A percentile compares a stretch with the other conserved stretches of the same genome.
These are phyloP conservation scores for Rhynchospora pubera DNA, from an alignment of 176 grass and related monocot genomes.

Conservation along the genomic window DNA sequence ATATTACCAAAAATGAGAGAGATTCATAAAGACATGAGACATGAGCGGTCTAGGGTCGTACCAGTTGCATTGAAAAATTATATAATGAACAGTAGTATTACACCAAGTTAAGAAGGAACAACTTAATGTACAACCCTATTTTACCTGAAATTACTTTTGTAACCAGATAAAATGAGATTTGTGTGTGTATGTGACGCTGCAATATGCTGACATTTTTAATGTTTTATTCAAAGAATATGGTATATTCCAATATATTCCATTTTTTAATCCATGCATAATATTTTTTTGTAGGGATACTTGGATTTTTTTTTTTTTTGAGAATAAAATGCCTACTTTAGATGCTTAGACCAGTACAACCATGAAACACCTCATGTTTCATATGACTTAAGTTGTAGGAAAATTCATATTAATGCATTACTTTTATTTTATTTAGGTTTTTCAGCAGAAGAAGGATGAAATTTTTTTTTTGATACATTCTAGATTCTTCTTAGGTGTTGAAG, in stretches of 20 bases:
- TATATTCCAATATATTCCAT: too few species aligned
- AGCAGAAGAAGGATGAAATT: constrained; percentile 73
- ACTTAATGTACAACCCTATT: too few species aligned
- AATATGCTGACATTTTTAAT: not conserved
- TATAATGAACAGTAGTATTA: not conserved
- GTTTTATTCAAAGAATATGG: not conserved
- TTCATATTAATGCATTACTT: not conserved
- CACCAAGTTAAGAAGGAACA: not conserved
- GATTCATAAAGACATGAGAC: constrained; percentile 1
- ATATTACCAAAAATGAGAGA: constrained; percentile 17
- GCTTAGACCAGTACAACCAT: not conserved
- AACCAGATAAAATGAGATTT: too few species aligned
- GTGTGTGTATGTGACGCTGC: not conserved
- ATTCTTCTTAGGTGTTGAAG: constrained; percentile 80
- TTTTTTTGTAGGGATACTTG: not conserved
- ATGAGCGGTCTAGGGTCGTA: constrained; percentile 8
- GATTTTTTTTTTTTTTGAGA: not conserved
- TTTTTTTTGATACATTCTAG: constrained; percentile 76
- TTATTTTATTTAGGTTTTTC: constrained; percentile 51
- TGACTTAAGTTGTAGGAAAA: not conserved
- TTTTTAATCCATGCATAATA: not conserved
- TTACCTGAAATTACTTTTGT: too few species aligned
- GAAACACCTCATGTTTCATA: not conserved
- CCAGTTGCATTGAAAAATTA: constrained; percentile 8
- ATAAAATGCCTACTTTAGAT: not conserved